A percentile compares a stretch with the other conserved stretches of the same genome.
These are phyloP conservation scores for Dactylonectria estremocensis DNA, from an alignment of 2,329 filamentous ascomycete species.

Conservation along the genomic window DNA sequence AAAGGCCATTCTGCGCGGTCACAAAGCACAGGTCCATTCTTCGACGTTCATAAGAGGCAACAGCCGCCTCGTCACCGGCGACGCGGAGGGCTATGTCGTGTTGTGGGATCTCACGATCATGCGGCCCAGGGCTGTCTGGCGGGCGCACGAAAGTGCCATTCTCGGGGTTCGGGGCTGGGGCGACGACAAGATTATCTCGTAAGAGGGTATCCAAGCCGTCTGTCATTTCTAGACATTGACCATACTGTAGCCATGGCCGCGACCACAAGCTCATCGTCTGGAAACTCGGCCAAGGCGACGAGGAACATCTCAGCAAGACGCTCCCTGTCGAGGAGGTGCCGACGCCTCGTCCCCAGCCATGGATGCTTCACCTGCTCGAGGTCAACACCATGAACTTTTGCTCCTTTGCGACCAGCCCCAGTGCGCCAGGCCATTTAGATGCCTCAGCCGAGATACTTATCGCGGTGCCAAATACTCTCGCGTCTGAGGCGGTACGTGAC, in stretches of 20 bases:
- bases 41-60: constrained; percentile 82
- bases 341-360: constrained; percentile 75
- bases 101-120: constrained; percentile 89
- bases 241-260: constrained; percentile 80
- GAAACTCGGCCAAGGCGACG: constrained; percentile 76
- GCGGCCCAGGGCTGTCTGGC: constrained; percentile 88
- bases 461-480: constrained; percentile 84
- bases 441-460: constrained; percentile 70
- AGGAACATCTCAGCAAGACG: constrained; percentile 74
- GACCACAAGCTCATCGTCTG: constrained; percentile 91
- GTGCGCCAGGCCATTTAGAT: constrained; percentile 45
- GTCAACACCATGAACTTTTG: constrained; percentile 98
- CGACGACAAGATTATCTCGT: constrained; percentile 86
- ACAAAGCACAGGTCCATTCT: constrained; percentile 84
- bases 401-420: constrained; percentile 77
- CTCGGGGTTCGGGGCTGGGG: constrained; percentile 82
- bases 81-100: constrained; percentile 91
- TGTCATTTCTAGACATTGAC: neutral
- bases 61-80: constrained; percentile 84
- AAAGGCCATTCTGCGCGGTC: constrained; percentile 84
- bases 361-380: constrained; percentile 86
- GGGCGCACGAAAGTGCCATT: constrained; percentile 83
- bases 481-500: constrained; percentile 75
- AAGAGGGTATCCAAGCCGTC: constrained; percentile 52
- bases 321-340: constrained; percentile 78